Percentiles rank a stretch among this genome's conserved stretches.
These are phyloP conservation scores for Ramalina peruviana DNA, from an alignment of 495 filamentous ascomycete genomes.

Conservation along the genomic window DNA sequence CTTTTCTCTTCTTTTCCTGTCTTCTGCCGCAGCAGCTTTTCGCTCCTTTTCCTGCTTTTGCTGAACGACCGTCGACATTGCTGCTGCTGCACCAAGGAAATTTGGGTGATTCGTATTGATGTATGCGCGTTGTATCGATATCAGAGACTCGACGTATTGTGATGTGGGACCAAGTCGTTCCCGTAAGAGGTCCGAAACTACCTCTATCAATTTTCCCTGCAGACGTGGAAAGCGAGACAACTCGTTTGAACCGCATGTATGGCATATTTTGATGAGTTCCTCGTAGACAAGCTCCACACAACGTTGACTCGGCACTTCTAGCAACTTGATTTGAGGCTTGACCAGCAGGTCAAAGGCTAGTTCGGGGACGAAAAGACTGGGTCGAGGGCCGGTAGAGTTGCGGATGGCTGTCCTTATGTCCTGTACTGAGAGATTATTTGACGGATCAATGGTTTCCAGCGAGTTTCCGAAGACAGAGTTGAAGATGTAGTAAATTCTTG, in stretches of 20 bases:
- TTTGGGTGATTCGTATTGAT: conserved; percentile 99
- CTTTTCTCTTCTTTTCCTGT: conserved; percentile 70
- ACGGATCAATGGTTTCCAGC: conserved; percentile 89
- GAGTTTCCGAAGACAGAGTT: conserved; percentile 98
- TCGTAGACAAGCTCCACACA: conserved; percentile 98
- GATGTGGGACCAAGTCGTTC: conserved; percentile 84
- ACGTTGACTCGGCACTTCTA: conserved; percentile 89
- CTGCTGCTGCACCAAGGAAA: conserved; percentile 92
- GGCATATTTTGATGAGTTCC: conserved; percentile 97
- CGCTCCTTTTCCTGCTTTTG: conserved; percentile 88
- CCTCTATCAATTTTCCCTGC: conserved; percentile 94
- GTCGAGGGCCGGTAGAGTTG: conserved; percentile 92
- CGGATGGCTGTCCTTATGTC: conserved; percentile 97
- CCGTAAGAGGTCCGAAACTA: conserved; percentile 89
- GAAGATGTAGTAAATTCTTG: conserved; percentile 98
- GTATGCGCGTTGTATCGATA: conserved; percentile 93
- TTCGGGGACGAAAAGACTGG: conserved; percentile 92
- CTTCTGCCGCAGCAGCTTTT: conserved; percentile 64
- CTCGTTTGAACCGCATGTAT: conserved; percentile 94
- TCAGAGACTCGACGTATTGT: conserved; percentile 85
- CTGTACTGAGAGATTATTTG: conserved; percentile 82
- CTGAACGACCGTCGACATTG: conserved; percentile 90
- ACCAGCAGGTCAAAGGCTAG: conserved; percentile 95
- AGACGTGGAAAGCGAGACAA: conserved; percentile 82
- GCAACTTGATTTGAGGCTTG: conserved; percentile 94